Evolutionary conservation across 2,329 filamentous ascomycete genomes (phyloP), one percentile per base, ranked within the genome.

Genomic region (Pyricularia grisea): DNA sequence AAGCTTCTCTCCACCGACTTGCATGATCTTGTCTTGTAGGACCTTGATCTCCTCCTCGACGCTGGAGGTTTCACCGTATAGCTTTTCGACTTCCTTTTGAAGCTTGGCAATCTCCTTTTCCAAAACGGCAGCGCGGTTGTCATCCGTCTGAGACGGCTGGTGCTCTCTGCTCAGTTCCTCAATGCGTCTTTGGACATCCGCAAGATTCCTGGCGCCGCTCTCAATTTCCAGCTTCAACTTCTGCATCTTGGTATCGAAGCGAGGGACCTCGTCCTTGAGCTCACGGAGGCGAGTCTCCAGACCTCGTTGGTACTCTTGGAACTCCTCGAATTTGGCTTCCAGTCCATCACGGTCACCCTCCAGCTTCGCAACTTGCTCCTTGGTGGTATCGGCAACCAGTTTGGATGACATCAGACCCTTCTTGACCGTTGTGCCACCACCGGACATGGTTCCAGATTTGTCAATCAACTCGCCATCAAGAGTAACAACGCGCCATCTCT

Each of bases 391-490:
- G 1, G 92, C 87, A n/a, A 92, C 90, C 65, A 97, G 88, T 79
- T 97, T 98, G 12, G 94, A 97, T 0, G 94, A 98, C 96, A 99
- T 99, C 69, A 93, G 88, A 0, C 96, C 96, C 76, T 90, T 93
- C 74, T 94, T 94, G 69, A 95, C 92, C 20, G 92, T 92, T 65
- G 88, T 94, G 69, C 95, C 95, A 84, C 95, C 95, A 83, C 95
- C 95, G 70, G 92, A 97, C 95, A 99, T 98, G 50, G 95, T 98
- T 84, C 95, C 95, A 0, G 94, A 97, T 77, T 96, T 96, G 81
- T 99, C 95, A 73, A 99, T 98, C 68, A 99, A 85, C 78, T 97
- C 94, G 66, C 95, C 95, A 71, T 94, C 93, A 2, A 99, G 86
- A 0, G 95, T 99, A 60, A 99, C 95, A 3, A 99, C 95, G 72